Base-by-base conservation (phyloP, 23 red algal species). In the Agarophyton chilense region DNA sequence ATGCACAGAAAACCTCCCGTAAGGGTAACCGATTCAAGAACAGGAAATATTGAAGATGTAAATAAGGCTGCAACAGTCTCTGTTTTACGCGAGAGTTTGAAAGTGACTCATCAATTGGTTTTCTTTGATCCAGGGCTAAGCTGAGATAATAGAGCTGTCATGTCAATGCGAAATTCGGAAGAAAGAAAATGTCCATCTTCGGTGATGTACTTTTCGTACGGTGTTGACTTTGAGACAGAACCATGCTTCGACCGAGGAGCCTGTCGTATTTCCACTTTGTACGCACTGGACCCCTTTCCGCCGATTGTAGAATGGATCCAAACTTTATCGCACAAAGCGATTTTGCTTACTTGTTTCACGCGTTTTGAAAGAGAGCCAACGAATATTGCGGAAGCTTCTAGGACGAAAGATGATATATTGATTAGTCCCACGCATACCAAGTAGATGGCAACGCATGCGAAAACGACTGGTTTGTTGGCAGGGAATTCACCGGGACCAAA, bases 1-100 rank as follows among this genome's bases (percentile, higher is more conserved):
- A 74, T 98, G 96, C 68, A 91, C 60, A 44, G 73, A 89, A 17
- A 77, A 79, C 38, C 60, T 89, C 9, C 85, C 85, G 28, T 77
- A 38, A 54, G 33, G 25, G 44, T 58, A 58, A 8, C 7, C 17
- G 22, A 58, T 28, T 28, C 0, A 29, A 28, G 29, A 25, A 65
- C 18, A 12, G 1, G 31, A 11, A 65, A 65, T 14, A 17, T 36
- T 31, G 31, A 65, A 36, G 7, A 36, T 65, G 25, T 36, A 14
- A 35, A 12, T 65, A 9, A 65, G 60, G 31, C 31, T 16, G 44
- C 44, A 14, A 36, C 26, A 4, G 26, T 8, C 35, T 36, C 2
- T 36, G 31, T 65, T 55, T 65, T 65, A 65, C 35, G 31, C 12
- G 4, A 9, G 31, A 65, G 60, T 35, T 16, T 18, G 60, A 18